A percentile compares a stretch with the other conserved stretches of the same genome.
phyloP scores from a whole-genome alignment of 768 basidiomycete species.

The Mrakia blollopis region DNA sequence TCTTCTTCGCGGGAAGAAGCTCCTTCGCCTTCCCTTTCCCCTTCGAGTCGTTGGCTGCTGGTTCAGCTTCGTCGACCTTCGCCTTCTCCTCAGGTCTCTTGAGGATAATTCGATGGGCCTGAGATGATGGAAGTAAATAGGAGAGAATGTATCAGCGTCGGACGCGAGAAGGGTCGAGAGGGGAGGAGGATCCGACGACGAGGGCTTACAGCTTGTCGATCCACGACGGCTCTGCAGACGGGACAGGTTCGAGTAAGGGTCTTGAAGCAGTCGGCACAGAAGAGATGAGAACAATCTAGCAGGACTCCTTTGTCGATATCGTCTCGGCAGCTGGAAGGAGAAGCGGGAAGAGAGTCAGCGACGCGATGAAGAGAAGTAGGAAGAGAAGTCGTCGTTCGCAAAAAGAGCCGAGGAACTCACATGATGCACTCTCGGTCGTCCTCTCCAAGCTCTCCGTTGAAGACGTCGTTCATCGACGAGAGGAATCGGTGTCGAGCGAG shows the following conservation, averaged over 20 bases:
- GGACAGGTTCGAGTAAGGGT: not conserved
- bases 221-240: not conserved
- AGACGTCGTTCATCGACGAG: not conserved
- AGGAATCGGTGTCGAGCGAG: not conserved
- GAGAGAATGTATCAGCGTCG: not conserved
- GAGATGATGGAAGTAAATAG: not conserved
- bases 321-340: not conserved
- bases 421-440: slow-evolving; percentile 2
- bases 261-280: slow-evolving; percentile 19
- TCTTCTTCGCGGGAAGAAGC: not conserved
- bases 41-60: not conserved
- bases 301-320: not conserved
- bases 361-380: too few relatives aligned
- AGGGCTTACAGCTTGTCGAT: not conserved
- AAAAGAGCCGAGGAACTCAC: not conserved
- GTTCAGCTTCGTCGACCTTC: not conserved
- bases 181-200: too few relatives aligned
- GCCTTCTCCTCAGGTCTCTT: not conserved
- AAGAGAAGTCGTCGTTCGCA: not conserved
- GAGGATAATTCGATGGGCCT: slow-evolving; percentile 12
- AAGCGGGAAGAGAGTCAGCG: not conserved
- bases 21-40: slow-evolving; percentile 17
- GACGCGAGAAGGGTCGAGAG: too few relatives aligned
- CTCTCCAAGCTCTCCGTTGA: not conserved
- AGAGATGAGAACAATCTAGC: slow-evolving; percentile 24